Conservation (phyloP, 2,329 filamentous ascomycete genomes). For the Cercospora brassicicola region DNA sequence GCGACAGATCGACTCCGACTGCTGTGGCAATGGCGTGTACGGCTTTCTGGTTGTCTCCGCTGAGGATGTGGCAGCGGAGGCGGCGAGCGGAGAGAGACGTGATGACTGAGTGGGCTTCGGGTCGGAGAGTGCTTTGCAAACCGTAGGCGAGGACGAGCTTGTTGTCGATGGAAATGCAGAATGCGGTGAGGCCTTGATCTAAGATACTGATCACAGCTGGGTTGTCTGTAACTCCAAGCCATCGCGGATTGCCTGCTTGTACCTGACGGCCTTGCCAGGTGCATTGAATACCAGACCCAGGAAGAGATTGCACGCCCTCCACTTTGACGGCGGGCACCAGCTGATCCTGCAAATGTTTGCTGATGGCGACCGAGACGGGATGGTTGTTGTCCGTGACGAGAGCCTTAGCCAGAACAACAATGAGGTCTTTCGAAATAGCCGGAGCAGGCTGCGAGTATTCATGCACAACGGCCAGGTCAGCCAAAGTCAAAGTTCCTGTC, state of each 20-base stretch:
- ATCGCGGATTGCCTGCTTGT: neutral
- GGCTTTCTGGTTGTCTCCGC: neutral
- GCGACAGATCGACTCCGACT: neutral
- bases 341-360: neutral
- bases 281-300: neutral
- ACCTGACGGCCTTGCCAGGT: neutral
- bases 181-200: neutral
- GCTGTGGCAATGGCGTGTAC: neutral
- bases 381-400: neutral
- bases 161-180: neutral
- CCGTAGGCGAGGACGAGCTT: neutral
- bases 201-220: neutral
- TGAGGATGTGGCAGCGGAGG: neutral
- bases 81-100: neutral
- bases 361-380: neutral
- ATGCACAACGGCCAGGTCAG: conserved; percentile 47
- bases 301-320: neutral
- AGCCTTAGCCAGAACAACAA: neutral
- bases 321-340: neutral
- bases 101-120: neutral
- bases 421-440: neutral
- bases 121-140: neutral
- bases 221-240: neutral
- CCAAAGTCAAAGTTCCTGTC: conserved; percentile 71
- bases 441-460: conserved; percentile 19